Base-by-base conservation (phyloP, 495 filamentous ascomycete genomes). In the Pseudotulostoma volvatum region DNA sequence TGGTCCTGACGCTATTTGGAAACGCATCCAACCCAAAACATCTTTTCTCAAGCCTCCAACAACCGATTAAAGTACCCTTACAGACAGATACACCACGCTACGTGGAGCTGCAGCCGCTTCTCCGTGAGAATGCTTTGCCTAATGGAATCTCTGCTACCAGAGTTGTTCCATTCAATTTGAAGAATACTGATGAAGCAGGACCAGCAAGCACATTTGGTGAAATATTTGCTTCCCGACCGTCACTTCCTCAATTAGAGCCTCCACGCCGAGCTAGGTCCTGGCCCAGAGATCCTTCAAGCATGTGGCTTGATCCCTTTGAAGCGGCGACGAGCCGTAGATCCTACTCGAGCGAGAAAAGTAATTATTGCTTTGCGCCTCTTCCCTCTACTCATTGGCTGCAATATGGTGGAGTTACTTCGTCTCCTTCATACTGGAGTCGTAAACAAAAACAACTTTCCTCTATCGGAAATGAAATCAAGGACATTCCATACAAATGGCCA, bases 41-140 rank as follows among this genome's bases (percentile, higher is more conserved):
- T 38, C 64, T 93, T 11, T 93, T 85, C 55, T 85, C 85, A 9
- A 92, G 85, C 55, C 58, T 86, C 18, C 78, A 79, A 44, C 70
- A 71, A 43, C 60, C 70, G 2, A 44, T 54, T 37, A 57, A 55
- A 33, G 50, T 60, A 31, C 47, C 49, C 9, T 38, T 58, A 15
- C n/a, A 17, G 16, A 32, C 19, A 32, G 16, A 41, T 38, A 16
- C 20, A 9, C 19, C 31, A 11, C 49, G 49, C 16, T 59, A 54
- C 15, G 49, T 61, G 9, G 63, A 67, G n/a, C 59, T 64, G 18
- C 55, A 63, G 33, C 50, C 59, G 18, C 48, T 60, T 11, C 56
- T 92, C 17, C 66, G 63, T 33, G 82, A 85, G 39, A 65, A 56
- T 9, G 66, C 60, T 9, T 54, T 95, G 21, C 87, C 85, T 1